Evolutionary conservation across 805 yeast species (phyloP), one percentile per base, ranked within the genome.

Genomic region (Sugiyamaella americana): DNA sequence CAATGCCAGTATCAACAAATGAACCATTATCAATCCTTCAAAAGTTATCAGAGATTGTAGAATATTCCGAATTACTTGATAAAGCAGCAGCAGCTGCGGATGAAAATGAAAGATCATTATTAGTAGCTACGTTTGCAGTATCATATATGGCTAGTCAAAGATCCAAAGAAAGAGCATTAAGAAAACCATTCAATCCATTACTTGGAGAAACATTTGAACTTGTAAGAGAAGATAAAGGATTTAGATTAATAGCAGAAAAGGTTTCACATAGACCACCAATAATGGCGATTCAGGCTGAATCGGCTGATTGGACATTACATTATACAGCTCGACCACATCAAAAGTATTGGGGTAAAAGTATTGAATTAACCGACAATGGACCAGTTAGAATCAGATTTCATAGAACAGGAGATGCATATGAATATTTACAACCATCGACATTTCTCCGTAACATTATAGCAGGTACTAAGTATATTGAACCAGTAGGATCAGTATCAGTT

Each of bases 161-260:
- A 49, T 76, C 78, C 30, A 88, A 85, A 57, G 81, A 80, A 41
- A 74, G 98, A 56, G 80, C 82, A 44, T 63, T 76, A 35, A 74
- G 98, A 53, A 93, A 93, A 60, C 98, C 98, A 1, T 93, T 93
- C 67, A 93, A 88, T 61, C 98, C 98, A 6, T 70, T 93, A 43
- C 68, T 93, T 17, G 97, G 98, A 18, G 98, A 93, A 62, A 89
- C 97, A 0, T 93, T 66, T 63, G 98, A 93, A 64, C 70, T 87
- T 37, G 93, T 87, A 1, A 74, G 96, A 36, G 95, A 87, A 51
- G 95, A 87, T 58, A 65, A 75, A 43, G 89, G 89, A 0, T 73
- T 82, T 54, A 69, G 98, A 55, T 63, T 85, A 37, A 55, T 93
- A 3, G 73, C 87, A 16, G 98, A 93, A 62, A 93, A 93, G 60